Evolutionary conservation across 169 alveolate genomes (phyloP), one percentile per base, ranked within the genome.

Genomic region (Plasmodium relictum): DNA sequence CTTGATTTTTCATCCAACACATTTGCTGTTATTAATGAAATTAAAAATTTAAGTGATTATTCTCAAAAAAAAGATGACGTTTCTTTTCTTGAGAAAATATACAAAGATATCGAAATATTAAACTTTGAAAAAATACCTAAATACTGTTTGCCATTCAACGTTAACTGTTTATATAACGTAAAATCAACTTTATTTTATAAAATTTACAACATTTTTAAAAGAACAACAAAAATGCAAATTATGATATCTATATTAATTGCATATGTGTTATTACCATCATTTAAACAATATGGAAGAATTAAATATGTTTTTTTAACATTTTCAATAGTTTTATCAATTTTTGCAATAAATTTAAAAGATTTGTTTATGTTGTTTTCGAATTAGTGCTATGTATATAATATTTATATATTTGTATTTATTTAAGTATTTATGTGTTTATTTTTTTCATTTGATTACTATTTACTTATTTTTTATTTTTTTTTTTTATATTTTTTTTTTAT

Each of bases 41-140:
- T 83, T 42, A 83, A 83, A 66, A 66, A 83, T 39, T 83, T 83
- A 58, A 83, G 91, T 37, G 56, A 83, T 31, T 83, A 83, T 44
- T 83, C 91, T 6, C 74, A 83, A 61, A 56, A 68, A 16, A 83
- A 68, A 44, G 83, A 83, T 0, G 91, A 83, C 22, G 3, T 83
- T 41, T 31, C 76, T 4, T 83, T 83, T 41, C 83, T 83, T 3
- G 16, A 41, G 22, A 83, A 83, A n/a, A 83, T 83, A 44, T 83
- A 83, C 63, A 83, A 83, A 61, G 91, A 83, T 71, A 83, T 83
- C 0, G 91, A 83, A 68, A 83, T 83, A 22, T 66, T 83, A 37
- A 65, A 41, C n/a, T 83, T 83, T 66, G 68, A 83, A 44, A 83
- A 83, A 83, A 83, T 83, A 2, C 91, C 91, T 0, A 56, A 50